phyloP scores from a whole-genome alignment of 352 stramenopile species.

The Blastocystis sp. region DNA sequence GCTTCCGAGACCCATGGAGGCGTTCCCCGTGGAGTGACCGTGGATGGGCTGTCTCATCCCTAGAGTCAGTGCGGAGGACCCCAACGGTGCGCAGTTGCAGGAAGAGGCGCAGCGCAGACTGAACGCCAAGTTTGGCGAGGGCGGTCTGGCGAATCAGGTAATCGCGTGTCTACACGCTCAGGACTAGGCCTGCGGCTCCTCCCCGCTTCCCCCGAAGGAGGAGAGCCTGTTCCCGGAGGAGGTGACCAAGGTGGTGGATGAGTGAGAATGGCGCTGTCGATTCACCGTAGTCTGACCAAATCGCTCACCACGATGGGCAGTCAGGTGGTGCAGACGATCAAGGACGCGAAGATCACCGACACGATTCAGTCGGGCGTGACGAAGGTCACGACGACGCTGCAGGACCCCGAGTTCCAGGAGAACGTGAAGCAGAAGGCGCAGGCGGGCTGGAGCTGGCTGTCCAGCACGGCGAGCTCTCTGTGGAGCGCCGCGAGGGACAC shows the following conservation, averaged over 20 bases:
- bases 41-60: background rate
- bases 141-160: conserved; percentile 51
- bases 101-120: conserved; percentile 30
- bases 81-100: background rate
- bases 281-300: conserved; percentile 24
- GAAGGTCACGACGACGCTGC: background rate
- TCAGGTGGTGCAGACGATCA: conserved; percentile 29
- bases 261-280: background rate
- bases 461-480: conserved; percentile 17
- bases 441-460: conserved; percentile 43
- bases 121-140: conserved; percentile 53
- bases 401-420: conserved; percentile 50
- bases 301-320: conserved; percentile 39
- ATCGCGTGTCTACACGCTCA: background rate
- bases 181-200: conserved; percentile 8
- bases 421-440: background rate
- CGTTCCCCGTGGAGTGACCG: background rate
- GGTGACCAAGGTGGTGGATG: conserved; percentile 24
- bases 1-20: background rate
- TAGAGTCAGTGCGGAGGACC: background rate
- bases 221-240: background rate
- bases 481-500: conserved; percentile 36
- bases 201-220: background rate
- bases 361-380: conserved; percentile 13
- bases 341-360: conserved; percentile 31